These are phyloP conservation scores for Rhodotorula sp. DNA, from an alignment of 1,284 basidiomycete species.

Conservation along the genomic window DNA sequence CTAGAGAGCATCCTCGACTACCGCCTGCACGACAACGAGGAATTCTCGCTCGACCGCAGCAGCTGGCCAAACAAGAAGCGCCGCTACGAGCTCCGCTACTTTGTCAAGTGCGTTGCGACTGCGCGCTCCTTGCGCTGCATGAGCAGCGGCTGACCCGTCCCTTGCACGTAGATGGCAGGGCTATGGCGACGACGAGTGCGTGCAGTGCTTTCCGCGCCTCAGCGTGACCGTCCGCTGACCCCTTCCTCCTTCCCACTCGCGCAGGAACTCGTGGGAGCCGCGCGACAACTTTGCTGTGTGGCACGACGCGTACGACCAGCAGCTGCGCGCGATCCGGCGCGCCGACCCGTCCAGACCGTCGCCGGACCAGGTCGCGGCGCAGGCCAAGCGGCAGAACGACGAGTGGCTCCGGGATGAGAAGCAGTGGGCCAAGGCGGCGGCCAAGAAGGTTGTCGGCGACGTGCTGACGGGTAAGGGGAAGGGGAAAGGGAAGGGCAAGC, in stretches of 20 bases:
- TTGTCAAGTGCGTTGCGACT: background rate
- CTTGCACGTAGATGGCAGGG: background rate
- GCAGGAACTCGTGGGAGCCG: slow-evolving; percentile 21
- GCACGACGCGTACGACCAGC: background rate
- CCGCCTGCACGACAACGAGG: background rate
- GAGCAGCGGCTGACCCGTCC: background rate
- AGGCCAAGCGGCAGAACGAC: background rate
- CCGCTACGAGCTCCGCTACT: slow-evolving; percentile 11
- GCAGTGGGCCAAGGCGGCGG: background rate
- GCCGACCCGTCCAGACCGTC: too few relatives aligned
- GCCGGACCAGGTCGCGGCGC: background rate
- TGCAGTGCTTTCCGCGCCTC: background rate
- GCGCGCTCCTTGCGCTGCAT: background rate
- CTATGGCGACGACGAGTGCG: background rate
- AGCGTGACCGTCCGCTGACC: background rate
- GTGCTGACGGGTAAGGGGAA: background rate
- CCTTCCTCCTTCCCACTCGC: fast-evolving
- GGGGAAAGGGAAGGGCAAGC: slow-evolving; percentile 1
- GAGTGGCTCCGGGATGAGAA: background rate
- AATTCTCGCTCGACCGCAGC: background rate
- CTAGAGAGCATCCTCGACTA: slow-evolving; percentile 18
- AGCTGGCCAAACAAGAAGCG: background rate
- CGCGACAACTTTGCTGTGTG: background rate
- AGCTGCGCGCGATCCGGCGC: background rate
- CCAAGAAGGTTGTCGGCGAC: background rate